Base-by-base conservation (phyloP, 108 stramenopile genomes). In the Mayamaea pseudoterrestris region DNA sequence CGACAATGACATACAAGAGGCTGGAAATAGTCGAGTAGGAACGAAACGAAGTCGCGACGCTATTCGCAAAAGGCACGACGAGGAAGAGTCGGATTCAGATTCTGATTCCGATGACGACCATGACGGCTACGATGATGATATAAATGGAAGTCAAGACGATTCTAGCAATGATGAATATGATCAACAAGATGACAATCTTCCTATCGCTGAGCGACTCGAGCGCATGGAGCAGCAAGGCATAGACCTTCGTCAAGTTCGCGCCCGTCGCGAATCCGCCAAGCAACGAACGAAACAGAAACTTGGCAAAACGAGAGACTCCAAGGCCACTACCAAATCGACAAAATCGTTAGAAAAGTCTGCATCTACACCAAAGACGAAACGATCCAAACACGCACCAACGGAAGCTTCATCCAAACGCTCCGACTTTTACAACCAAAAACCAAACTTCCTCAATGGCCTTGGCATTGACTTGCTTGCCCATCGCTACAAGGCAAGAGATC, bases 401-500 rank as follows among this genome's bases (percentile, higher is more conserved):
- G 78, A 82, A 72, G 79, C 68, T 32, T 92, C 90, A 13, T 85
- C 83, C 3, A 72, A 68, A 49, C 69, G 90, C 16, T 44, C 56
- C 1, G 90, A 78, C 27, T 85, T 70, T 50, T 86, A 64, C n/a
- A n/a, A 76, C 1, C 63, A 68, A 34, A 68, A 64, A 16, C 46
- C 61, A 41, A 54, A 85, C 22, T 84, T 84, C 52, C 76, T 68
- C 20, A 66, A 67, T 24, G 90, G 90, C 8, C 61, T 84, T n/a
- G 82, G 90, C 31, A 74, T 87, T 21, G 78, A 76, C 40, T 71
- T 88, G 53, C 76, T 76, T n/a, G 80, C 90, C 13, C 66, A 85
- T 57, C 66, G 68, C 18, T 92, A 87, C 65, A 78, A 82, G 46
- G 68, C 89, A 9, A 53, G 73, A 26, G 90, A 92, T 63, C 90